Evolutionary conservation across 139 green algal genomes (phyloP).

Genomic region (Spirogloea muscicola): DNA sequence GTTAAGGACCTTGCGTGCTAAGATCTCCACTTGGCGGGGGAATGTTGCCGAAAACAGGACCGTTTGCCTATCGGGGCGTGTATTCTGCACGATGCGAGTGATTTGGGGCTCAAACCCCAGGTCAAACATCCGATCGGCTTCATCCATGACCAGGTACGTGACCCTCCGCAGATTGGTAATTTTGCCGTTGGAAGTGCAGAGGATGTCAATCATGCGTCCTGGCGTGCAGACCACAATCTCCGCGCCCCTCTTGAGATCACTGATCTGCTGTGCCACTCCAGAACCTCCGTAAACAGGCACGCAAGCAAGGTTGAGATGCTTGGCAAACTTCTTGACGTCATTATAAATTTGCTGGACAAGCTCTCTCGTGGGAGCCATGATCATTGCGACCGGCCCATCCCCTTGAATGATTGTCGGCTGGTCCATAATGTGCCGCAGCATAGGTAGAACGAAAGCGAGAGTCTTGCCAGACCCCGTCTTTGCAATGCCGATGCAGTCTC

Average conservation of each 20-base stretch:
- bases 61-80: slow-evolving; percentile 90
- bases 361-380: slow-evolving; percentile 95
- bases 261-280: slow-evolving; percentile 87
- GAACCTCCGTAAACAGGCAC: slow-evolving; percentile 86
- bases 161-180: slow-evolving; percentile 95
- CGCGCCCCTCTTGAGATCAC: slow-evolving; percentile 85
- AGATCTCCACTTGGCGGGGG: slow-evolving; percentile 66
- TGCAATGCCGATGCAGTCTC: slow-evolving; percentile 96
- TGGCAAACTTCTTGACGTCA: slow-evolving; percentile 72
- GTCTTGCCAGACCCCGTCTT: slow-evolving; percentile 98
- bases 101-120: slow-evolving; percentile 93
- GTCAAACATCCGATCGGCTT: slow-evolving; percentile 99
- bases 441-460: slow-evolving; percentile 92
- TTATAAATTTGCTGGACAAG: slow-evolving; percentile 84
- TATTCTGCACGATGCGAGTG: slow-evolving; percentile 73
- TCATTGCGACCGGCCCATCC: slow-evolving; percentile 84
- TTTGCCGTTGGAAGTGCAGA: slow-evolving; percentile 76
- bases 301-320: slow-evolving; percentile 59
- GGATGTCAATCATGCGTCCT: slow-evolving; percentile 97
- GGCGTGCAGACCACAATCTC: slow-evolving; percentile 91
- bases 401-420: no score
- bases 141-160: slow-evolving; percentile 95
- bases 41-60: slow-evolving; percentile 98
- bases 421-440: slow-evolving; percentile 94
- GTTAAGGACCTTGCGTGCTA: slow-evolving; percentile 46